Evolutionary conservation across 352 stramenopile genomes (phyloP).

Genomic region (Phytopythium kandeliae): DNA sequence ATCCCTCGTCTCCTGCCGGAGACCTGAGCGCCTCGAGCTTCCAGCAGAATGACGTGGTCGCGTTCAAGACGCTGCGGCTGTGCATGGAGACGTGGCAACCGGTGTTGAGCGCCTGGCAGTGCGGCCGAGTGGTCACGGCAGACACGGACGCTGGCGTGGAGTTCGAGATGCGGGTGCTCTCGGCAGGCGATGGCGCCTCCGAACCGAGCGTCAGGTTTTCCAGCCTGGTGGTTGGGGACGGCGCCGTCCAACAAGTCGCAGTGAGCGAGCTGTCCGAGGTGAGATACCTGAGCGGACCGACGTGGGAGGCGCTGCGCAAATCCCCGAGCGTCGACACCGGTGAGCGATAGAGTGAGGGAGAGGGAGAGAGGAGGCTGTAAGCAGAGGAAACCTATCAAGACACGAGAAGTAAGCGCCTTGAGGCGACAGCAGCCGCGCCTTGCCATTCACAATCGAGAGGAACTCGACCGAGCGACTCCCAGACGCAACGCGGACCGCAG

Average conservation of each 20-base stretch:
- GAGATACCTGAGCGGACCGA: constrained; percentile 39
- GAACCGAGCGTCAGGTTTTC: not conserved
- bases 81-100: constrained; percentile 79
- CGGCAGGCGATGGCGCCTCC: not conserved
- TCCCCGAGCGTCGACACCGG: not conserved
- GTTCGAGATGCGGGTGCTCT: constrained; percentile 1
- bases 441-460: no score
- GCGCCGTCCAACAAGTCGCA: constrained; percentile 1
- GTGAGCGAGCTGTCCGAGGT: constrained; percentile 44
- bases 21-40: constrained; percentile 10
- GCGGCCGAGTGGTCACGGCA: constrained; percentile 28
- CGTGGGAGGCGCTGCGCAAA: constrained; percentile 13
- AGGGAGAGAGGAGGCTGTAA: no score
- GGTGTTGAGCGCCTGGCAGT: constrained; percentile 60
- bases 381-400: no score
- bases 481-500: no score
- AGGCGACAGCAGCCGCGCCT: no score
- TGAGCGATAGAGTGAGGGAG: not conserved
- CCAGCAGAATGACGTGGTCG: constrained; percentile 43
- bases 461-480: no score
- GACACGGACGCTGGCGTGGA: not conserved
- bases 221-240: not conserved
- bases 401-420: no score
- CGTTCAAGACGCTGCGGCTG: constrained; percentile 70
- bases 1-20: constrained; percentile 12